phyloP scores from a whole-genome alignment of 805 yeast genomes.

The Teunomyces aglyptinius region DNA sequence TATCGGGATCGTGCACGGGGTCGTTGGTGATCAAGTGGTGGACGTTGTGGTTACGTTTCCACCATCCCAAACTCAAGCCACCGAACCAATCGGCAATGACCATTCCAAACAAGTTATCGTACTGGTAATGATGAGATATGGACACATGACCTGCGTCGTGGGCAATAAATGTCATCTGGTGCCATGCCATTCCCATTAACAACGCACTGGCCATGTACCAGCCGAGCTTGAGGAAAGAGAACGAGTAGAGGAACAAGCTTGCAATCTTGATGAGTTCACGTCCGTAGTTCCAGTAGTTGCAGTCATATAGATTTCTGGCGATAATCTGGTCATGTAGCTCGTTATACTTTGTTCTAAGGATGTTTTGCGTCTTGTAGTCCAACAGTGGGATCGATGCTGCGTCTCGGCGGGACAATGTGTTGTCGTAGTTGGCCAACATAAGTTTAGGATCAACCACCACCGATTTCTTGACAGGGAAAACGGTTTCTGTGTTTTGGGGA shows the following conservation, averaged over 20 bases:
- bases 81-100: conserved; percentile 75
- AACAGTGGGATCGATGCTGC: conserved; percentile 57
- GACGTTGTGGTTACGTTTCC: conserved; percentile 93
- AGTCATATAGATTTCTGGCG: conserved; percentile 62
- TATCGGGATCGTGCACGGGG: conserved; percentile 92
- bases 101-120: conserved; percentile 74
- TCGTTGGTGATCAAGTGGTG: conserved; percentile 90
- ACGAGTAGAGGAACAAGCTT: conserved; percentile 49
- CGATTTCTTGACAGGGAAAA: conserved; percentile 31
- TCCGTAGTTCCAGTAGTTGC: conserved; percentile 72
- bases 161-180: conserved; percentile 81
- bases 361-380: conserved; percentile 64
- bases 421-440: conserved; percentile 59
- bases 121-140: conserved; percentile 74
- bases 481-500: conserved; percentile 27
- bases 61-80: conserved; percentile 91
- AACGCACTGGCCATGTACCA: conserved; percentile 59
- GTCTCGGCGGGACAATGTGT: conserved; percentile 53
- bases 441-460: conserved; percentile 4
- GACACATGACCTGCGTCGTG: conserved; percentile 90
- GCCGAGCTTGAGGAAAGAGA: conserved; percentile 45
- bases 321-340: conserved; percentile 55
- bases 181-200: conserved; percentile 78
- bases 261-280: conserved; percentile 64
- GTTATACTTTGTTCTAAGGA: conserved; percentile 56